phyloP scores from a whole-genome alignment of 345 rosid genomes.

The Excoecaria agallocha region DNA sequence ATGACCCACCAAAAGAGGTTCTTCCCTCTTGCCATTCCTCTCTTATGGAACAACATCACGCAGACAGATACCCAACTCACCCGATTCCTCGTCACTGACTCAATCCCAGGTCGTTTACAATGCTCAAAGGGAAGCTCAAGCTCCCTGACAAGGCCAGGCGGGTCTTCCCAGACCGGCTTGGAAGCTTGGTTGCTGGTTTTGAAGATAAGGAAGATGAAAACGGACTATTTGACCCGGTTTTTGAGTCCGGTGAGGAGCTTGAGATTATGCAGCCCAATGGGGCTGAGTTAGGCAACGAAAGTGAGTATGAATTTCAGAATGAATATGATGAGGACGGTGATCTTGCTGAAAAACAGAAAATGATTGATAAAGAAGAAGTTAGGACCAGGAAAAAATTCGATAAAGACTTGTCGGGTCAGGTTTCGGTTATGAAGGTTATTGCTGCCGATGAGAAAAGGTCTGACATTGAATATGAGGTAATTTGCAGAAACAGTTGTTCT shows the following conservation, averaged over 20 bases:
- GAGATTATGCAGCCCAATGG: constrained; percentile 48
- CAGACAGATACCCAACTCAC: constrained; percentile 6
- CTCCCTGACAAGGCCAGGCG: constrained; percentile 42
- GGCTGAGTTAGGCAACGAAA: constrained; percentile 23
- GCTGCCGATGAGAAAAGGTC: constrained; percentile 66
- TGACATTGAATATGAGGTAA: constrained; percentile 56
- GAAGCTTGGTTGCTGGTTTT: constrained; percentile 49
- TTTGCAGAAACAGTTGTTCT: neutral
- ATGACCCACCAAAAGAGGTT: neutral
- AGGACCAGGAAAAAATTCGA: constrained; percentile 22
- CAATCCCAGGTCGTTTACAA: constrained; percentile 20
- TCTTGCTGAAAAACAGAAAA: constrained; percentile 16
- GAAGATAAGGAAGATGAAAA: constrained; percentile 33
- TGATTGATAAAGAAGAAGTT: constrained; percentile 22
- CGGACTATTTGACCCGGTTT: constrained; percentile 23
- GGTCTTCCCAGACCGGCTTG: constrained; percentile 47
- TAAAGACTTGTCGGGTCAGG: constrained; percentile 28
- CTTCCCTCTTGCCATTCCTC: neutral
- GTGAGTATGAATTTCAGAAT: constrained; percentile 11
- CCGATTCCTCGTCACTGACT: constrained; percentile 16
- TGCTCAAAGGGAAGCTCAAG: constrained; percentile 57
- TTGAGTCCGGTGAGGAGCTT: constrained; percentile 60
- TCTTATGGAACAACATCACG: constrained; percentile 14
- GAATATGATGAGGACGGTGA: constrained; percentile 9
- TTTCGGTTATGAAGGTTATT: constrained; percentile 38